Evolutionary conservation across 2,329 filamentous ascomycete species (phyloP).

Genomic region (Penicillium expansum): DNA sequence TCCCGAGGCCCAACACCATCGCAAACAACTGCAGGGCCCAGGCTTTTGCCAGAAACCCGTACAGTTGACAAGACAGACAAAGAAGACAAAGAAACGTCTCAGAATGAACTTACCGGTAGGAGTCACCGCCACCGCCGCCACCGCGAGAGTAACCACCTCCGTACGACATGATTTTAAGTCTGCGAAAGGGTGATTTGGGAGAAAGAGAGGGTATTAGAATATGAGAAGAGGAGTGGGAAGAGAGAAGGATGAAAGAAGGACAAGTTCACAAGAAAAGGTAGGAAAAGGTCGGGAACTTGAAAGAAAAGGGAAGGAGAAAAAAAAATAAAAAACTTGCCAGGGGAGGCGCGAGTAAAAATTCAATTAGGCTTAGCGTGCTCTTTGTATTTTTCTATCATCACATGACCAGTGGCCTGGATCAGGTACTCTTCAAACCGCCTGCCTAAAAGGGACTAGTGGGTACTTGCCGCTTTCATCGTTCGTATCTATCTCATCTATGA

Average conservation of each 20-base stretch:
- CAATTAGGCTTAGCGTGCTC: conserved; percentile 27
- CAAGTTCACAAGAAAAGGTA: conserved; percentile 21
- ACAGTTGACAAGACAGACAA: background rate
- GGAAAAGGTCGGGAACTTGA: conserved; percentile 23
- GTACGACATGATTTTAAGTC: conserved; percentile 67
- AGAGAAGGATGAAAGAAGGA: conserved; percentile 9
- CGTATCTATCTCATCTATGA: background rate
- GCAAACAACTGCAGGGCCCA: background rate
- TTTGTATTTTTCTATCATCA: conserved; percentile 3
- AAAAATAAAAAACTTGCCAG: conserved; percentile 22
- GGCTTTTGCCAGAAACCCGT: background rate
- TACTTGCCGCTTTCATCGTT: background rate
- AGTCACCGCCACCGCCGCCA: conserved; percentile 44
- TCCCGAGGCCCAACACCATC: background rate
- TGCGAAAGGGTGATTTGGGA: conserved; percentile 12
- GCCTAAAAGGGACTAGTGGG: background rate
- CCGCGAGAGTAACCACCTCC: conserved; percentile 53
- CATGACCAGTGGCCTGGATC: conserved; percentile 1
- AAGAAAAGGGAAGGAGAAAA: conserved; percentile 18
- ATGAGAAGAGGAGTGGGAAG: background rate
- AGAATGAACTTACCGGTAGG: conserved; percentile 45
- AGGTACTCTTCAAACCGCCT: conserved; percentile 5
- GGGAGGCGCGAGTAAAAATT: conserved; percentile 26
- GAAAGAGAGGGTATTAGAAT: conserved; percentile 1
- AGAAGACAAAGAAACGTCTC: background rate